Evolutionary conservation across 2,329 filamentous ascomycete genomes (phyloP).

Genomic region (Zymoseptoria pseudotritici): DNA sequence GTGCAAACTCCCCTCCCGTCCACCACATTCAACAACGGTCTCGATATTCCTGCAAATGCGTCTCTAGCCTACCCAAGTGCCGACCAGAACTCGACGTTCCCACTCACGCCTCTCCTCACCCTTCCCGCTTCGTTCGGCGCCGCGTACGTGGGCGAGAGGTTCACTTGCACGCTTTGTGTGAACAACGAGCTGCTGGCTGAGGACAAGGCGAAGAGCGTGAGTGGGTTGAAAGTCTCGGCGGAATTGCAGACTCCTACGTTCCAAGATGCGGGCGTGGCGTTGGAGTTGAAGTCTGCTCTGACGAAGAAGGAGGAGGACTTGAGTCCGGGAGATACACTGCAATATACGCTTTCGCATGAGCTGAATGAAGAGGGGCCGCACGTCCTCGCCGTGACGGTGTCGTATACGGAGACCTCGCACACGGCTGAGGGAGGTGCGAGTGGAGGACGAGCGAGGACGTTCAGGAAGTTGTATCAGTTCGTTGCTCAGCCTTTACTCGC

Average conservation of each 20-base stretch:
- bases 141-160: slow-evolving; percentile 91
- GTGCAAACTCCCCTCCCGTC: slow-evolving; percentile 59
- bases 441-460: slow-evolving; percentile 66
- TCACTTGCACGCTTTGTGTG: slow-evolving; percentile 90
- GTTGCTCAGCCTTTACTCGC: slow-evolving; percentile 83
- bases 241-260: slow-evolving; percentile 92
- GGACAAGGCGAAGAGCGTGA: slow-evolving; percentile 46
- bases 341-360: slow-evolving; percentile 76
- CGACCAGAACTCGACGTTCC: slow-evolving; percentile 43
- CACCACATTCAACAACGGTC: slow-evolving; percentile 38
- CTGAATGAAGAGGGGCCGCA: slow-evolving; percentile 92
- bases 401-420: slow-evolving; percentile 71
- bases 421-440: slow-evolving; percentile 38
- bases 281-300: slow-evolving; percentile 50
- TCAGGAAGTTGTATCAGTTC: slow-evolving; percentile 94
- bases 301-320: slow-evolving; percentile 39
- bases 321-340: slow-evolving; percentile 59
- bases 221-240: slow-evolving; percentile 73
- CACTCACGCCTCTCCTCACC: slow-evolving; percentile 59
- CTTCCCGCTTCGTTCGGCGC: slow-evolving; percentile 88
- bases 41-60: slow-evolving; percentile 49
- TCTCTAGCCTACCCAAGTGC: slow-evolving; percentile 64
- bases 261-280: slow-evolving; percentile 46
- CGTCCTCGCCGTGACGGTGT: slow-evolving; percentile 85
- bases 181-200: slow-evolving; percentile 64